These are phyloP conservation scores for Cytospora mali DNA, from an alignment of 2,329 filamentous ascomycete genomes.

Conservation along the genomic window DNA sequence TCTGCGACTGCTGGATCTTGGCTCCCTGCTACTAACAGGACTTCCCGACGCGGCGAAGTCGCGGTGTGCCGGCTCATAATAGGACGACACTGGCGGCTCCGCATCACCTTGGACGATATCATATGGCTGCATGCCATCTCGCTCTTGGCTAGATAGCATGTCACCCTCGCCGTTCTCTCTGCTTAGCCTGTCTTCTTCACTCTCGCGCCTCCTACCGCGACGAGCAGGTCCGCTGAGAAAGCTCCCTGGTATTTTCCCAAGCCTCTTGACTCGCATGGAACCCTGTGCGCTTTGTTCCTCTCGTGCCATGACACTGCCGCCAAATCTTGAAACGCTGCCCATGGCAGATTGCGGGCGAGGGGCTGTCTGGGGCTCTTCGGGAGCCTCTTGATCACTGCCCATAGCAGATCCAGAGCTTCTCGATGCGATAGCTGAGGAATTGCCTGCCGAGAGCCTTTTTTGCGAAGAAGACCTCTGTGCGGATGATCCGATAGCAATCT, in stretches of 20 bases:
- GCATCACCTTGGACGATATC: constrained; percentile 42
- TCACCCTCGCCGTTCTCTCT: constrained; percentile 45
- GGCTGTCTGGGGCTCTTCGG: constrained; percentile 54
- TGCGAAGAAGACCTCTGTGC: constrained; percentile 37
- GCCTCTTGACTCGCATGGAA: constrained; percentile 76
- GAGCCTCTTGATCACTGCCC: constrained; percentile 50
- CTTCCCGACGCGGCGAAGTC: constrained; percentile 61
- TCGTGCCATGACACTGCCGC: constrained; percentile 54
- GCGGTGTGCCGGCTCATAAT: constrained; percentile 47
- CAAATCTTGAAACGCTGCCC: constrained; percentile 56
- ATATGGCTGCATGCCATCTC: constrained; percentile 43
- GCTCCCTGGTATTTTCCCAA: constrained; percentile 73
- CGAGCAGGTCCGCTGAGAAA: constrained; percentile 81
- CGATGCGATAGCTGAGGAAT: constrained; percentile 39
- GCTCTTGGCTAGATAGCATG: constrained; percentile 45
- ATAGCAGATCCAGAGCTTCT: constrained; percentile 38
- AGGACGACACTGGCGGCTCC: constrained; percentile 45
- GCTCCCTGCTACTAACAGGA: constrained; percentile 54
- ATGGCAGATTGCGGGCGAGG: constrained; percentile 50
- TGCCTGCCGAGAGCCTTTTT: constrained; percentile 40
- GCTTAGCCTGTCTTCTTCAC: constrained; percentile 59
- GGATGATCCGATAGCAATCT: constrained; percentile 57
- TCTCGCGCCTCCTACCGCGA: constrained; percentile 67
- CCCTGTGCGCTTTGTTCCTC: constrained; percentile 70
- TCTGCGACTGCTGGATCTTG: constrained; percentile 46